phyloP scores from a whole-genome alignment of 2,329 filamentous ascomycete genomes.

The Colletotrichum sp. region DNA sequence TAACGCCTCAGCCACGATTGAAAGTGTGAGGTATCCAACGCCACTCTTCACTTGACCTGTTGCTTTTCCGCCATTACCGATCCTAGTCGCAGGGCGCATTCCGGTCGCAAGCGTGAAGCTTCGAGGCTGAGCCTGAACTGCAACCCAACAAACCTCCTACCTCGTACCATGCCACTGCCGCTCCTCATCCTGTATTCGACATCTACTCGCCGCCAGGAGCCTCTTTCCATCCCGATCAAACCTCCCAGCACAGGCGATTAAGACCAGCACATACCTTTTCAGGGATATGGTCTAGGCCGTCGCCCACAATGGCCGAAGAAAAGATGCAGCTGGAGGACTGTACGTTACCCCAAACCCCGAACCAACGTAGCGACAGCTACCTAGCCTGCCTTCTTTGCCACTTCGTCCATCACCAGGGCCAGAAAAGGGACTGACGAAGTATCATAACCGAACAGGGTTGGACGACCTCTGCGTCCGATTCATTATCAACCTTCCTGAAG shows the following conservation, averaged over 20 bases:
- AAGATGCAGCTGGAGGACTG: conserved; percentile 92
- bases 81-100: conserved; percentile 6
- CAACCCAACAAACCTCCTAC: not conserved
- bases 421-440: conserved; percentile 12
- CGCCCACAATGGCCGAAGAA: conserved; percentile 71
- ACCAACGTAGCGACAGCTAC: not conserved
- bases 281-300: conserved; percentile 19
- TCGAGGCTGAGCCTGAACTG: conserved; percentile 15
- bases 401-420: not conserved
- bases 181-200: conserved; percentile 1
- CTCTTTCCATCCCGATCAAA: not conserved
- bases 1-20: not conserved
- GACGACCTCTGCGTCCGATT: conserved; percentile 98
- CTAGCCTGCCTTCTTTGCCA: conserved; percentile 16
- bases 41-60: not conserved
- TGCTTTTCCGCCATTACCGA: not conserved
- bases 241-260: conserved; percentile 1
- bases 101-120: conserved; percentile 15
- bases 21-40: not conserved
- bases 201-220: conserved; percentile 9
- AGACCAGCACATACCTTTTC: not conserved
- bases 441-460: conserved; percentile 66
- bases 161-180: conserved; percentile 14
- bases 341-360: conserved; percentile 43
- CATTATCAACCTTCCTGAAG: conserved; percentile 92